phyloP scores from a whole-genome alignment of 2,329 filamentous ascomycete genomes.

The Aspergillus pseudotamarii region DNA sequence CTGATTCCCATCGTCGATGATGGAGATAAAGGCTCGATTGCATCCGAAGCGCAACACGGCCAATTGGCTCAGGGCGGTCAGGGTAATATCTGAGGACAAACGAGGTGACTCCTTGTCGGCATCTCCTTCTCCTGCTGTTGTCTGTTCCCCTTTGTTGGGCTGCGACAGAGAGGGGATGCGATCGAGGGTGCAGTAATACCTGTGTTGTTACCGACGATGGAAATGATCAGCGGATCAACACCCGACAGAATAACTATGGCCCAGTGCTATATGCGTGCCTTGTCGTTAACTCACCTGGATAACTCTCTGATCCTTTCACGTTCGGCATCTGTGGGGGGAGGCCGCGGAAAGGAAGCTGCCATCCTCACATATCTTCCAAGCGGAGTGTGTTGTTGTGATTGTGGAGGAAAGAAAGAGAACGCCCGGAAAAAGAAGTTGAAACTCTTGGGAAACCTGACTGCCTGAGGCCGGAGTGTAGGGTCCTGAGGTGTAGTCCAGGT shows the following conservation, averaged over 20 bases:
- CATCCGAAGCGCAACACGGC: conserved; percentile 48
- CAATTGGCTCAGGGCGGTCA: conserved; percentile 56
- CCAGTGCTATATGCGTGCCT: not conserved
- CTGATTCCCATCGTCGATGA: conserved; percentile 52
- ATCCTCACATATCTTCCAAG: conserved; percentile 7
- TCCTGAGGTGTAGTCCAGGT: too few relatives aligned
- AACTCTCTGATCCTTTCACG: conserved; percentile 22
- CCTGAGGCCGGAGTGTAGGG: not conserved
- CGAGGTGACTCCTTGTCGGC: not conserved
- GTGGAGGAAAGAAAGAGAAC: not conserved
- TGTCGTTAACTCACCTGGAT: conserved; percentile 12
- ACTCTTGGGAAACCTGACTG: not conserved
- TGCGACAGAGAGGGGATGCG: conserved; percentile 6
- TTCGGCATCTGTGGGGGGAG: conserved; percentile 14
- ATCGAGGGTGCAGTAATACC: conserved; percentile 21
- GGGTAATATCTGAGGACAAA: conserved; percentile 28
- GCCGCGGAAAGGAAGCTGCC: conserved; percentile 14
- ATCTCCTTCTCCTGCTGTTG: not conserved
- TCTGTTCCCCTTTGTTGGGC: not conserved
- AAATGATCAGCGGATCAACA: not conserved
- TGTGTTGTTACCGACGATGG: not conserved
- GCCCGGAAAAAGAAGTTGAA: not conserved
- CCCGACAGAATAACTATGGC: not conserved
- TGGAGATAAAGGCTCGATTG: conserved; percentile 49
- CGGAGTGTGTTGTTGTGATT: not conserved